These are phyloP conservation scores for Boletus patriciae DNA, from an alignment of 768 basidiomycete genomes.

Conservation along the genomic window DNA sequence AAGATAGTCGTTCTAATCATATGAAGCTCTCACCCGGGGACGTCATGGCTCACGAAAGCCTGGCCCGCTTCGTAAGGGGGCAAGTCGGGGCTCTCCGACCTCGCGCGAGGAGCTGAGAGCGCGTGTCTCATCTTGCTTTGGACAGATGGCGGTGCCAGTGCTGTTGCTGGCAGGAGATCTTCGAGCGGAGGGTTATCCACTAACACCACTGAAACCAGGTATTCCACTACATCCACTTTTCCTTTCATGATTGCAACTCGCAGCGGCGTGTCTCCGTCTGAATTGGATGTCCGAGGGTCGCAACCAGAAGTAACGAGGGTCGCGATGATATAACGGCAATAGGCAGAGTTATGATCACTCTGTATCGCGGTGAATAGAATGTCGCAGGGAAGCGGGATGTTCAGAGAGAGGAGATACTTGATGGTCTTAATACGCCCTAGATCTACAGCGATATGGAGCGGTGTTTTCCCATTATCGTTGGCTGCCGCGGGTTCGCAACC, in stretches of 20 bases:
- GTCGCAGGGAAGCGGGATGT: background rate
- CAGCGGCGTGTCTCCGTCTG: background rate
- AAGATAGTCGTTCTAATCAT: no score
- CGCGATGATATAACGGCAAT: background rate
- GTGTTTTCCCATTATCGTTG: background rate
- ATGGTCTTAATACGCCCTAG: background rate
- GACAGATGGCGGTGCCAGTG: background rate
- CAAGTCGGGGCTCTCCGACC: background rate
- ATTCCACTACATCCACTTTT: background rate
- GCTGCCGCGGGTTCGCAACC: background rate
- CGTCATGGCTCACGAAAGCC: background rate
- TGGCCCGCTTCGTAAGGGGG: background rate
- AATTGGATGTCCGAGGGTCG: background rate
- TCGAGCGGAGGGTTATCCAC: background rate
- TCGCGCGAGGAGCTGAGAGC: background rate
- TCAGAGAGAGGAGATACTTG: background rate
- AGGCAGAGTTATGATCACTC: background rate
- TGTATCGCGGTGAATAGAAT: background rate
- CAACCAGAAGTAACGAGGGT: background rate
- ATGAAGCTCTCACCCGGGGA: background rate
- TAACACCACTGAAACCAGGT: background rate
- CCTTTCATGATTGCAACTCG: background rate
- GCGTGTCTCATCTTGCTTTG: background rate
- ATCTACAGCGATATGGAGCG: background rate
- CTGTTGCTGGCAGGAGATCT: background rate